Evolutionary conservation across 495 filamentous ascomycete genomes (phyloP).

Genomic region (Trichoderma gamsii): DNA sequence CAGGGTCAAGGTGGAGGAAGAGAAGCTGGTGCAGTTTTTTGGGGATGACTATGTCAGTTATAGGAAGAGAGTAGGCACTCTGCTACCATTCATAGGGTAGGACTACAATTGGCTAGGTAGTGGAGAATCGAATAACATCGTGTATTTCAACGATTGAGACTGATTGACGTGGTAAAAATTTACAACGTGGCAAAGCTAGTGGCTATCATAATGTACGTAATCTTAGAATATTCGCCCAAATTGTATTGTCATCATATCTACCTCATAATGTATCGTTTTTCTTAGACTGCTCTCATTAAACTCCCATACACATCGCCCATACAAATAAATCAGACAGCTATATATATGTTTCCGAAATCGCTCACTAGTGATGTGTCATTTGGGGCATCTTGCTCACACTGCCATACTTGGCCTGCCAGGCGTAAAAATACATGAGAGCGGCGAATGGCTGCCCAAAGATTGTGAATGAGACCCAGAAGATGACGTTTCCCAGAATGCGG

Average conservation of each 20-base stretch:
- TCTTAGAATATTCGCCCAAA: too few relatives aligned
- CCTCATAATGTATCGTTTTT: too few relatives aligned
- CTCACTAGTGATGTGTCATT: neutral
- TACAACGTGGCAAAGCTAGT: neutral
- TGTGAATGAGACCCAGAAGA: constrained; percentile 95
- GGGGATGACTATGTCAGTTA: constrained; percentile 75
- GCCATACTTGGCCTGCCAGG: constrained; percentile 97
- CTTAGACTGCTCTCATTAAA: neutral
- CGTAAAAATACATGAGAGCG: constrained; percentile 88
- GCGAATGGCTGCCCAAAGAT: constrained; percentile 90
- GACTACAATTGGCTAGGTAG: neutral
- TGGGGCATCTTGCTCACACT: constrained; percentile 41
- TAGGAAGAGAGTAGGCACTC: constrained; percentile 53
- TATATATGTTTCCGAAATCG: neutral
- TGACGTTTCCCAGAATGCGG: constrained; percentile 75
- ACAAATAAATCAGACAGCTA: neutral
- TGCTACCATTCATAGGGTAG: constrained; percentile 62
- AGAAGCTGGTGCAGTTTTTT: constrained; percentile 72
- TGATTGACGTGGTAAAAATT: neutral
- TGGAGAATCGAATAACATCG: neutral
- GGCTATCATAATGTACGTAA: too few relatives aligned
- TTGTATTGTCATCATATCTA: too few relatives aligned
- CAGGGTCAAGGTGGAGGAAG: constrained; percentile 75
- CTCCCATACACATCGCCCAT: neutral
- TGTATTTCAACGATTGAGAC: neutral